Base-by-base conservation (phyloP, 352 stramenopile species). In the Saprolegnia diclina region DNA sequence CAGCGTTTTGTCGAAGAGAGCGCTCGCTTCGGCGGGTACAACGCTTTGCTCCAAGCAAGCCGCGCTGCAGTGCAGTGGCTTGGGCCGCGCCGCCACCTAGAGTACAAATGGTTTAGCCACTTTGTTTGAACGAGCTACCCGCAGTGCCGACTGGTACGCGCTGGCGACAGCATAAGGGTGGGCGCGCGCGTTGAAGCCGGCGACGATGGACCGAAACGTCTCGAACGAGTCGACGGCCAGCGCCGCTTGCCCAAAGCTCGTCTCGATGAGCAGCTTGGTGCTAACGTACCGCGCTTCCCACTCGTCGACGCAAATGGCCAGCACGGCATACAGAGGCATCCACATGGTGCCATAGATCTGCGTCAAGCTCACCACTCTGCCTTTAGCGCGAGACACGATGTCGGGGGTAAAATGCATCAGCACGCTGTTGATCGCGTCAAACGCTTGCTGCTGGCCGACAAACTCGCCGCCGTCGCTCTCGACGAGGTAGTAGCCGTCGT, bases 271-370 rank as follows among this genome's bases (percentile, higher is more conserved):
- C 19, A 66, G 24, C 35, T 24, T 48, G 19, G 53, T 40, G 42
- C 40, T 40, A n/a, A 55, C 52, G 44, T 40, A 66, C 9, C 42
- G 57, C 21, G 62, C 45, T 32, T 73, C 76, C 75, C 79, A 87
- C 64, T 87, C 79, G 40, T 87, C 79, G 45, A 83, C 67, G 18
- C 79, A 67, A 21, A 83, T 71, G n/a, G 73, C 74, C 11, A 87
- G 66, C 22, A 87, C 57, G 46, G 67, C 78, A 66, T 83, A 80
- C 11, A 73, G 74, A 10, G 79, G 79, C 35, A 87, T 82, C 78
- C 79, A 85, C 21, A 85, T 76, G 2, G 79, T 63, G 1, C 79
- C 79, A 40, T 82, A 87, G 35, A 87, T 77, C 26, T 77, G 82
- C 7, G 77, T 72, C 38, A 87, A 75, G 0, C 77, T 76, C 0